A percentile compares a stretch with the other conserved stretches of the same genome.
Evolutionary conservation across 2,329 filamentous ascomycete species (phyloP).

Genomic region (Hypoxylon sp.): DNA sequence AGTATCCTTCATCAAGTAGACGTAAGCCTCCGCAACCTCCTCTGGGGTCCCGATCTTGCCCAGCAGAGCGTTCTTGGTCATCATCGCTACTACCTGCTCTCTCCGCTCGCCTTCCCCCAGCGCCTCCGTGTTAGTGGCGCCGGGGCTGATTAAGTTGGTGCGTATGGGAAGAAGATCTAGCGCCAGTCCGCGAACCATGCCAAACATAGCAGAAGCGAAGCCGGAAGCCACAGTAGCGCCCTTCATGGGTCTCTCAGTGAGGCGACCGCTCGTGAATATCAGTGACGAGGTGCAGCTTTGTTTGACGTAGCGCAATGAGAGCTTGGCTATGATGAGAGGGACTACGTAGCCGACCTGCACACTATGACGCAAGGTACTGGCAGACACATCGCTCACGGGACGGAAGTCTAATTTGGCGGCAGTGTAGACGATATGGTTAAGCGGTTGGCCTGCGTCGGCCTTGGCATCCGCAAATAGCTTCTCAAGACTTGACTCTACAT

Average conservation of each 20-base stretch:
- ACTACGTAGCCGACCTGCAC: conserved; percentile 67
- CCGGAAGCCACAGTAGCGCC: conserved; percentile 66
- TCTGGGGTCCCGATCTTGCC: conserved; percentile 54
- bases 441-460: conserved; percentile 47
- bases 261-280: conserved; percentile 69
- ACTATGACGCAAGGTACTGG: conserved; percentile 59
- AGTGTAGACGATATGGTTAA: conserved; percentile 72
- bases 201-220: conserved; percentile 66
- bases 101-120: conserved; percentile 52
- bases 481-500: conserved; percentile 64
- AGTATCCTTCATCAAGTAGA: conserved; percentile 61
- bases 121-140: conserved; percentile 65
- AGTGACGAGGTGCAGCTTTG: conserved; percentile 62
- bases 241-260: conserved; percentile 65
- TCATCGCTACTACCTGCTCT: conserved; percentile 43
- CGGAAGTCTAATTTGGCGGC: conserved; percentile 64
- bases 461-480: conserved; percentile 59
- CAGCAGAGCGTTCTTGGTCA: conserved; percentile 41
- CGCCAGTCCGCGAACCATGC: conserved; percentile 70
- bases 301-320: conserved; percentile 62
- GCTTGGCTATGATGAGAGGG: conserved; percentile 67
- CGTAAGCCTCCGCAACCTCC: conserved; percentile 61
- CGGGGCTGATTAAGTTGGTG: conserved; percentile 74
- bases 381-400: conserved; percentile 59
- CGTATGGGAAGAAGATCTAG: conserved; percentile 74